These are phyloP conservation scores for Nothomitra cinnamomea DNA, from an alignment of 2,329 filamentous ascomycete genomes.

Conservation along the genomic window DNA sequence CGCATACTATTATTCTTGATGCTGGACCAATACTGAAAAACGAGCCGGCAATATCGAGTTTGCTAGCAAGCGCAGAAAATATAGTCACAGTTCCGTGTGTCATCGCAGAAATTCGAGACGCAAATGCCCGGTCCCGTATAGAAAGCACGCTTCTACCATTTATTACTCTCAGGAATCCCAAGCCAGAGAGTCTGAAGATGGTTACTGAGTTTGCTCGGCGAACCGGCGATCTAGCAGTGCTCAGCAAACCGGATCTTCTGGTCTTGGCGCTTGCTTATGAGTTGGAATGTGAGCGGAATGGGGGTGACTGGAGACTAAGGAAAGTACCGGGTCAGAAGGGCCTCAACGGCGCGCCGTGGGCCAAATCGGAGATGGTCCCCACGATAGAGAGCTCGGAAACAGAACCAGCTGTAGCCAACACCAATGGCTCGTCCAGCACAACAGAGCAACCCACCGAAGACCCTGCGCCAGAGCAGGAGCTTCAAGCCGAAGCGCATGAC, in stretches of 20 bases:
- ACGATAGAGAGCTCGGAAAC: neutral
- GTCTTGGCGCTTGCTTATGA: slow-evolving; percentile 85
- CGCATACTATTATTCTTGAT: slow-evolving; percentile 76
- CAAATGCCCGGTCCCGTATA: slow-evolving; percentile 60
- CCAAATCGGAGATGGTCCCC: neutral
- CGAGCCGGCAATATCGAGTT: slow-evolving; percentile 65
- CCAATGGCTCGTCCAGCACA: neutral
- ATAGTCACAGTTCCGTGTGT: slow-evolving; percentile 77
- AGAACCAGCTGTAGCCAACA: neutral
- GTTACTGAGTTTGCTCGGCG: slow-evolving; percentile 72
- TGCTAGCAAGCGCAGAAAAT: slow-evolving; percentile 58
- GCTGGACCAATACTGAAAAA: slow-evolving; percentile 90
- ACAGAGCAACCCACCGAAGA: neutral
- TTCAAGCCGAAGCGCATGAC: no score
- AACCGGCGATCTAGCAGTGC: slow-evolving; percentile 75
- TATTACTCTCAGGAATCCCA: slow-evolving; percentile 57
- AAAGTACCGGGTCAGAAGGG: slow-evolving; percentile 60
- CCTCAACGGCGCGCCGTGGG: slow-evolving; percentile 4
- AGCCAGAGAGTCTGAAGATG: slow-evolving; percentile 58
- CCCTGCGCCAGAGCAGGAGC: neutral
- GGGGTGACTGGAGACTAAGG: slow-evolving; percentile 74
- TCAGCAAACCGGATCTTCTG: slow-evolving; percentile 80
- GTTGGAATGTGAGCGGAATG: slow-evolving; percentile 77
- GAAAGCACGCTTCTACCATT: slow-evolving; percentile 79
- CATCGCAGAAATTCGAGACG: slow-evolving; percentile 73